phyloP scores from a whole-genome alignment of 108 stramenopile species.

The Cyclotella sp. region DNA sequence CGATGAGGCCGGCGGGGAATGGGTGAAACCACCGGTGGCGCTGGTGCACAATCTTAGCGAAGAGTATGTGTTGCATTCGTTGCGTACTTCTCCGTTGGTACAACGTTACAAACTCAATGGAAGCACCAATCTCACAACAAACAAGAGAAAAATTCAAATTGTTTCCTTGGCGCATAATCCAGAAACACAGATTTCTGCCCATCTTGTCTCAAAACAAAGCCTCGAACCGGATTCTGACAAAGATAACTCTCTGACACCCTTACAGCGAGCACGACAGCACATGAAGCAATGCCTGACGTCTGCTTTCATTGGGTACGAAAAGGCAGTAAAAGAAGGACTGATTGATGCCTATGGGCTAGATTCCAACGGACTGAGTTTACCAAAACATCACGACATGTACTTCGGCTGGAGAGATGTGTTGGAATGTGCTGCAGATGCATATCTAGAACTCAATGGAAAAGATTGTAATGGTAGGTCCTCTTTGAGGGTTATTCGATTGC shows the following conservation, averaged over 20 bases:
- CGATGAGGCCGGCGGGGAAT: not conserved
- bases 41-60: conserved; percentile 59
- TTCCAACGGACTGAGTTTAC: conserved; percentile 82
- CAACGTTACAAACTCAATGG: conserved; percentile 37
- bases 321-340: conserved; percentile 41
- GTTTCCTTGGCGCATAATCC: conserved; percentile 76
- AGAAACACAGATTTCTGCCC: conserved; percentile 60
- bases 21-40: conserved; percentile 24
- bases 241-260: conserved; percentile 22
- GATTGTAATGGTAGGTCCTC: conserved; percentile 41
- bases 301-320: conserved; percentile 70
- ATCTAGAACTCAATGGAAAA: conserved; percentile 33
- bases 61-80: conserved; percentile 56
- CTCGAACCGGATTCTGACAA: conserved; percentile 18
- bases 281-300: conserved; percentile 63
- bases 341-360: conserved; percentile 72
- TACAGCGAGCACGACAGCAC: conserved; percentile 51
- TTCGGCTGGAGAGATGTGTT: conserved; percentile 59
- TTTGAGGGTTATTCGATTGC: conserved; percentile 75
- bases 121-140: not conserved
- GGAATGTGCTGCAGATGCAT: conserved; percentile 53
- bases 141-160: conserved; percentile 35
- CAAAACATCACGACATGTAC: conserved; percentile 66
- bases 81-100: conserved; percentile 61
- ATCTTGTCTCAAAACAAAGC: conserved; percentile 39